Conservation (phyloP, 352 stramenopile genomes). For the Phytophthora vignae region DNA sequence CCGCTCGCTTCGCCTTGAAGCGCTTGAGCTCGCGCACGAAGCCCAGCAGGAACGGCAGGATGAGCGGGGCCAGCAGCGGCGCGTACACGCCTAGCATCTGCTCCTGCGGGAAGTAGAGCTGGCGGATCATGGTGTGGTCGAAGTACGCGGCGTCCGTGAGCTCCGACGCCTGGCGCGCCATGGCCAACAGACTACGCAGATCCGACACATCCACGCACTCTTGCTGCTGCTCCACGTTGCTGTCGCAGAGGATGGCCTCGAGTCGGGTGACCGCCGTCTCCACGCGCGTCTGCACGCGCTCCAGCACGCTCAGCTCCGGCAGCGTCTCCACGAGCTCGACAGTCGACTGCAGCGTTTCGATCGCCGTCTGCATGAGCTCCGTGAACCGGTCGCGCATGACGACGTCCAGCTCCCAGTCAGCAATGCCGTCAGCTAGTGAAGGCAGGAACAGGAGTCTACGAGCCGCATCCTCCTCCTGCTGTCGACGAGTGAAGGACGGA, state of each 20-base stretch:
- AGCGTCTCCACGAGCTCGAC: slow-evolving; percentile 74
- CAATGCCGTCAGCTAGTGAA: slow-evolving; percentile 56
- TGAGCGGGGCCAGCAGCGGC: slow-evolving; percentile 65
- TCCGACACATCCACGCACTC: slow-evolving; percentile 36
- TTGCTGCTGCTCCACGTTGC: slow-evolving; percentile 9
- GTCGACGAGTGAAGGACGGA: slow-evolving; percentile 57
- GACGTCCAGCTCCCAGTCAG: slow-evolving; percentile 80
- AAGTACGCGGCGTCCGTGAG: slow-evolving; percentile 68
- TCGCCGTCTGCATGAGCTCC: slow-evolving; percentile 61
- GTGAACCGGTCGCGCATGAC: slow-evolving; percentile 56
- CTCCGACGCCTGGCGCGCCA: slow-evolving; percentile 56
- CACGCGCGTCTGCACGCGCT: slow-evolving; percentile 70
- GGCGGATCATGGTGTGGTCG: slow-evolving; percentile 77
- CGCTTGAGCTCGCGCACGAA: slow-evolving; percentile 62
- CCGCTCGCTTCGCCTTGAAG: slow-evolving; percentile 50
- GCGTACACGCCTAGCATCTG: slow-evolving; percentile 75
- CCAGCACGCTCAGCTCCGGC: slow-evolving; percentile 75
- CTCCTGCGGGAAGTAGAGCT: slow-evolving; percentile 78
- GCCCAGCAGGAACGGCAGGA: slow-evolving; percentile 67
- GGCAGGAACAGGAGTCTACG: slow-evolving; percentile 54
- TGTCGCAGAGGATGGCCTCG: slow-evolving; percentile 60
- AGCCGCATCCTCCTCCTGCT: slow-evolving; percentile 31
- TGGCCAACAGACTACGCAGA: slow-evolving; percentile 36
- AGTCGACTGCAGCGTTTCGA: slow-evolving; percentile 79
- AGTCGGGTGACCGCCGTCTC: slow-evolving; percentile 54